Evolutionary conservation across 139 green algal species (phyloP), one percentile per base, ranked within the genome.

Genomic region (Micromonas pusilla): DNA sequence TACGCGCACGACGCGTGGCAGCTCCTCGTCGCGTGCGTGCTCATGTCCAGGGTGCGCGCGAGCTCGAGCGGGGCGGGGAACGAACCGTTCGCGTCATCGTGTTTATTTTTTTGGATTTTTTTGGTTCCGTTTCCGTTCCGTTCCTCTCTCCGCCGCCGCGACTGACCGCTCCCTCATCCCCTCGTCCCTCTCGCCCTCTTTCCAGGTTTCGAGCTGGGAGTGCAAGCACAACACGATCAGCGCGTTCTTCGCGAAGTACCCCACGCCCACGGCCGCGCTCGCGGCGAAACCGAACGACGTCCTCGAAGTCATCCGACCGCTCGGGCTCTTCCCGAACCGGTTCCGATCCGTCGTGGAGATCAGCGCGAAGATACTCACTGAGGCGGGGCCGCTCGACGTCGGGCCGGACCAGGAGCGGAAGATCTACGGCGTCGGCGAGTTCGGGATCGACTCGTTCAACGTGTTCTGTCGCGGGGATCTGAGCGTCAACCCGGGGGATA

Each of bases 1-100:
- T 83, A 83, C 53, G 73, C 72, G 28, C 72, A 80, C 79, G 79
- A 83, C 72, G 26, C 25, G 26, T 83, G 79, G 79, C 53, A 74
- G 72, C 73, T 83, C 16, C 66, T 83, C 20, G 26, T 79, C 0
- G 66, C 34, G 36, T 80, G 73, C 64, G 65, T 78, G 20, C 66
- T 83, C 16, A 83, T 83, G 79, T 67, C 25, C 57, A 37, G 79
- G 13, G 79, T 80, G 32, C 52, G n/a, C n/a, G 72, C n/a, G n/a
- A n/a, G n/a, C n/a, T n/a, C n/a, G n/a, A n/a, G n/a, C n/a, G n/a
- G n/a, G n/a, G n/a, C n/a, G n/a, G n/a, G n/a, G n/a, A n/a, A n/a
- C n/a, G n/a, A n/a, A n/a, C n/a, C n/a, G n/a, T n/a, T n/a, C n/a
- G n/a, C 72, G n/a, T 57, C 45, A 9, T 57, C 45, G 45, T 9